Evolutionary conservation across 2,329 filamentous ascomycete genomes (phyloP), one percentile per base, ranked within the genome.

Genomic region (Cercospora brassicicola): DNA sequence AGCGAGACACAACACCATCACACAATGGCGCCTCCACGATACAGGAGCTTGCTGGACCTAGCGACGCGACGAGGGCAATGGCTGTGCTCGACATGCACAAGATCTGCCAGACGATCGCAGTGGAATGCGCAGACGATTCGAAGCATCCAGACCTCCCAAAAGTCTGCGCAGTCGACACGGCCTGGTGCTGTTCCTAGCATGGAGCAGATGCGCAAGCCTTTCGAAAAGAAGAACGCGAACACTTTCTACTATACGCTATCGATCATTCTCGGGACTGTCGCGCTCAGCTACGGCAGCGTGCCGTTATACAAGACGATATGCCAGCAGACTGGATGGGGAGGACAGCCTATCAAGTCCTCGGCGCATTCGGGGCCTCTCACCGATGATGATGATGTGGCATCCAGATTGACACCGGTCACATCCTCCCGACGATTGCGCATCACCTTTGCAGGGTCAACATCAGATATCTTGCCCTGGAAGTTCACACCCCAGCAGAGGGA

Each of bases 401-500:
- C 86, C 59, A 91, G 94, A 65, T 87, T 99, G 55, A 86, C 89
- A 57, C 95, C 95, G 15, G 90, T 97, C 45, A 91, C 88, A 18
- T 85, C 88, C 73, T 91, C 92, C 67, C 91, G 91, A 73, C 91
- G 95, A 64, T 90, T 99, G 76, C 91, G 93, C 69, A 94, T 99
- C 72, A 98, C 94, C 28, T 99, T 99, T 86, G 95, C 93, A 77
- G 92, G 94, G 59, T 96, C 93, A 30, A 94, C 97, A 1, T 98
- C 94, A 1, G 95, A 98, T 78, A 89, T 97, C 0, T 86, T 99
- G 30, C 94, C 94, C 0, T 99, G 95, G 95, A 97, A 97, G 79
- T 99, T 99, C 80, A 89, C 89, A 1, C 95, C 95, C 1, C 95
- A 99, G 81, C 95, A 99, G 83, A 91, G 94, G 67, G 95, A 99